Conservation (phyloP, 306 rosid genomes). For the Prunus persica region DNA sequence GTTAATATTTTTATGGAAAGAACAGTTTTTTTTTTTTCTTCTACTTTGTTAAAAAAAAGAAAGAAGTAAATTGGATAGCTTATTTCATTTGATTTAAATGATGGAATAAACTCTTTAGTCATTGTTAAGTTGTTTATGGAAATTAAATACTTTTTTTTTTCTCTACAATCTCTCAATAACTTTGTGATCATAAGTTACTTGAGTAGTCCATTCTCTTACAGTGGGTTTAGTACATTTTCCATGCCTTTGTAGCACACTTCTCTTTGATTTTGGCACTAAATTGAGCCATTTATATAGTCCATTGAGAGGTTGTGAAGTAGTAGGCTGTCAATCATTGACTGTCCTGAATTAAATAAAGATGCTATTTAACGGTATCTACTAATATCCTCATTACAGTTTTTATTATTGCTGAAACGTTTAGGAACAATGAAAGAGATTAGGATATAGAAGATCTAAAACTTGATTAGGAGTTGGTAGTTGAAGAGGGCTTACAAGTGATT, state of each 20-base stretch:
- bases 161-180: background rate
- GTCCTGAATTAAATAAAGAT: background rate
- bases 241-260: background rate
- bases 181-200: background rate
- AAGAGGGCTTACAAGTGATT: background rate
- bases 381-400: background rate
- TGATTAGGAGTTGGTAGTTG: background rate
- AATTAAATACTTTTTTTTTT: background rate
- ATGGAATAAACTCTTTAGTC: background rate
- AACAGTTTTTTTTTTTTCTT: background rate
- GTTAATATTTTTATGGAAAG: background rate
- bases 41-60: background rate
- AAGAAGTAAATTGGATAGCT: background rate
- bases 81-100: background rate
- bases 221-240: background rate
- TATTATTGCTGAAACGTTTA: background rate
- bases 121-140: background rate
- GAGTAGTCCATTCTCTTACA: background rate
- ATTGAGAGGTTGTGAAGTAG: background rate
- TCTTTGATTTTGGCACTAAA: no score
- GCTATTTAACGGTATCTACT: no score
- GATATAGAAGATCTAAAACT: background rate
- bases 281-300: no score
- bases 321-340: background rate
- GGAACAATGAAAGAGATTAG: background rate